phyloP scores from a whole-genome alignment of 176 grass and related monocot species.

The Melocanna baccifera region DNA sequence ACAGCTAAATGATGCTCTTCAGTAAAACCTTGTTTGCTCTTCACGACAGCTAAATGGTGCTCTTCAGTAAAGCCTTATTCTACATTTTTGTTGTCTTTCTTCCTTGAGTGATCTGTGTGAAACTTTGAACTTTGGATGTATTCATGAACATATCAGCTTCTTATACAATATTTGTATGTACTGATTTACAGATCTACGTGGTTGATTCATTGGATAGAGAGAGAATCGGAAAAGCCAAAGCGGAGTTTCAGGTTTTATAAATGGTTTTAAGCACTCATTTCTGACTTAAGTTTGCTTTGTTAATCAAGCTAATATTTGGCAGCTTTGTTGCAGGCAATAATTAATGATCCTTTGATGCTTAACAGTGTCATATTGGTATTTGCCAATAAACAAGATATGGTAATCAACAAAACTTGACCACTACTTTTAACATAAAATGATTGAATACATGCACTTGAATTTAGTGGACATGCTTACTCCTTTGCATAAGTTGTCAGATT shows the following conservation, averaged over 20 bases:
- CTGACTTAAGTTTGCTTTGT: background rate
- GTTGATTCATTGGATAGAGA: conserved; percentile 86
- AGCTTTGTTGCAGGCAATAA: conserved; percentile 53
- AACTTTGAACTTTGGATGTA: background rate
- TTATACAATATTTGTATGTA: conserved; percentile 2
- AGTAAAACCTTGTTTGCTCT: background rate
- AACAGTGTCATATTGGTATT: conserved; percentile 69
- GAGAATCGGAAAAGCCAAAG: conserved; percentile 75
- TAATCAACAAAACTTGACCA: conserved; percentile 23
- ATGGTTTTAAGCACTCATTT: background rate
- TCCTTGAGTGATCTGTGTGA: background rate
- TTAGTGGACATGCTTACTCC: background rate
- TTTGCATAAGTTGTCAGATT: background rate
- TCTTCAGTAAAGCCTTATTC: background rate
- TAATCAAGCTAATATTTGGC: conserved; percentile 28
- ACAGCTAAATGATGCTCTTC: background rate
- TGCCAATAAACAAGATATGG: conserved; percentile 83
- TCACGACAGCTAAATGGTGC: background rate
- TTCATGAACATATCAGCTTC: background rate
- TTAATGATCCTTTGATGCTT: conserved; percentile 73
- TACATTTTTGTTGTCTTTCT: background rate
- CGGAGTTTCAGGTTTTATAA: conserved; percentile 64
- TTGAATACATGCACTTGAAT: background rate
- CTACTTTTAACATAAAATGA: background rate
- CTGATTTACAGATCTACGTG: conserved; percentile 65